A percentile compares a stretch with the other conserved stretches of the same genome.
Conservation (phyloP, 768 basidiomycete species). For the Neoboletus brunneissimus region DNA sequence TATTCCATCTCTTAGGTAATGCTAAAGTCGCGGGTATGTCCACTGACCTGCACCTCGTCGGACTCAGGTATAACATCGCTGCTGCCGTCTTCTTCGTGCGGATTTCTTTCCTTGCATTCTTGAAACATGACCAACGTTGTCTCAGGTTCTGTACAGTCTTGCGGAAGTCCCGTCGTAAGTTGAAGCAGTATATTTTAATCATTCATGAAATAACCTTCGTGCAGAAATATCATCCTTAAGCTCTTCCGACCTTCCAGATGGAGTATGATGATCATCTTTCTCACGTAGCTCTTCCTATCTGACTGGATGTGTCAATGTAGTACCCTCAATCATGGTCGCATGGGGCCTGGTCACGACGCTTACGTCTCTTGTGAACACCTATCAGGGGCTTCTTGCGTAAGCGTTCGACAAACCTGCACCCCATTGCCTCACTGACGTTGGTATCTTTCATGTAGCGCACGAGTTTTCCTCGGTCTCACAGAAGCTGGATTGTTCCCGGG, state of each 20-base stretch:
- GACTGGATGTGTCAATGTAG: conserved; percentile 27
- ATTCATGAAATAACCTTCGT: conserved; percentile 2
- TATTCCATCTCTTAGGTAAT: no score
- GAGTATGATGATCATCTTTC: conserved; percentile 22
- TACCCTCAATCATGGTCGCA: conserved; percentile 38
- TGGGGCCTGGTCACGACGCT: conserved; percentile 41
- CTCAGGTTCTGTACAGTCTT: background rate
- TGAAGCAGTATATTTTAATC: no score
- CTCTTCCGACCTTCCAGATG: conserved; percentile 37
- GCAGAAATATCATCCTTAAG: no score
- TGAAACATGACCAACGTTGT: background rate
- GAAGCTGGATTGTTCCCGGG: conserved; percentile 47
- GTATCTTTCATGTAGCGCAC: conserved; percentile 26
- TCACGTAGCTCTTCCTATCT: background rate
- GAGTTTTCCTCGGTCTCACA: conserved; percentile 45
- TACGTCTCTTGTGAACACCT: conserved; percentile 38
- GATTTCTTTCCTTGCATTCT: background rate
- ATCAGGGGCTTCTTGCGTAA: conserved; percentile 31
- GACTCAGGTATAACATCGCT: background rate
- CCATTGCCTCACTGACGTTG: background rate
- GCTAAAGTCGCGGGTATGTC: no score
- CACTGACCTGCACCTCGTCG: no score
- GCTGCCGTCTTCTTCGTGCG: background rate
- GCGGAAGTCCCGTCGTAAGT: conserved; percentile 1
- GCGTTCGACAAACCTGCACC: conserved; percentile 1